Conservation (phyloP, 176 grass and related monocot species). For the Cymbopogon citratus region DNA sequence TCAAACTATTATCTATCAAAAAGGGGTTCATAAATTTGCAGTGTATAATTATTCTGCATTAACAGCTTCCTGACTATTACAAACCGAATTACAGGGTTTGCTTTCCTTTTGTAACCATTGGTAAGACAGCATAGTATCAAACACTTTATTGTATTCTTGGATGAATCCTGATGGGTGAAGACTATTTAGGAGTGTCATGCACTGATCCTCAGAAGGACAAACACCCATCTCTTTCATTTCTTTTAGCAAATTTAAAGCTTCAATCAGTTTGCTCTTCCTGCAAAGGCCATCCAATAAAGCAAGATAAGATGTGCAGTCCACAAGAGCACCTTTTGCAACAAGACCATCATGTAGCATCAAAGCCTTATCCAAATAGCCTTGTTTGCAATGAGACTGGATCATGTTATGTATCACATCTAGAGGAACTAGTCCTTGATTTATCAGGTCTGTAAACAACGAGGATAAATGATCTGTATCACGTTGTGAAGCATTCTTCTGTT, state of each 20-base stretch:
- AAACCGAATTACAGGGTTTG: conserved; percentile 20
- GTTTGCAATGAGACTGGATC: conserved; percentile 30
- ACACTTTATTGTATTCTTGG: conserved; percentile 42
- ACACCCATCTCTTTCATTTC: conserved; percentile 45
- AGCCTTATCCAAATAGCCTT: conserved; percentile 33
- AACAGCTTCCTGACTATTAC: conserved; percentile 17
- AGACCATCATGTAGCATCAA: conserved; percentile 34
- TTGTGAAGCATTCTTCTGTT: conserved; percentile 33
- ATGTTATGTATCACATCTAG: conserved; percentile 34
- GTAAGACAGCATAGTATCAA: conserved; percentile 39
- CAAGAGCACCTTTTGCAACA: conserved; percentile 26
- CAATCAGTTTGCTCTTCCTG: conserved; percentile 26
- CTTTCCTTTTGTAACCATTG: conserved; percentile 39
- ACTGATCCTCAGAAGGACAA: conserved; percentile 27
- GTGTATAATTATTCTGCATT: conserved; percentile 13
- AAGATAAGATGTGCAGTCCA: conserved; percentile 25
- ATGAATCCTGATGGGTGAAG: conserved; percentile 31
- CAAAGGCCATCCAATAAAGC: conserved; percentile 38
- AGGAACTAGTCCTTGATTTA: conserved; percentile 30
- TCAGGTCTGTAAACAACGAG: conserved; percentile 33
- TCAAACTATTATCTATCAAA: conserved; percentile 7
- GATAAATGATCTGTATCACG: conserved; percentile 18
- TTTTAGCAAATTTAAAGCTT: conserved; percentile 44
- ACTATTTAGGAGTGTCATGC: conserved; percentile 26
- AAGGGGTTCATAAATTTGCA: neutral